These are phyloP conservation scores for Biscogniauxia sp. DNA, from an alignment of 2,329 filamentous ascomycete genomes.

Conservation along the genomic window DNA sequence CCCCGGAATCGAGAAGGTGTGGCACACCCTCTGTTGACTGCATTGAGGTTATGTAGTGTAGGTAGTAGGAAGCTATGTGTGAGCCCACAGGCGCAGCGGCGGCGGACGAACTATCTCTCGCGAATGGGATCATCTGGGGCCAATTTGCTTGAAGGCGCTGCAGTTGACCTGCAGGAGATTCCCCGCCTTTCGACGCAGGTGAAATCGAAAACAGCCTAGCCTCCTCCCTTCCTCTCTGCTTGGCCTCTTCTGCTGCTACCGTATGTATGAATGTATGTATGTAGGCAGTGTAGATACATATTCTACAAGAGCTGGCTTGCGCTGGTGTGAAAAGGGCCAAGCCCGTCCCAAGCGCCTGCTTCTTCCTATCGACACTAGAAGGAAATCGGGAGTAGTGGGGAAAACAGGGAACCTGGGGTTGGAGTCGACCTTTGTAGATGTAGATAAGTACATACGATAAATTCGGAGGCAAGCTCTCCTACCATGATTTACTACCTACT, in stretches of 20 bases:
- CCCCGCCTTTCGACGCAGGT: constrained; percentile 27
- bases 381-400: constrained; percentile 6
- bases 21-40: constrained; percentile 8
- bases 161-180: constrained; percentile 22
- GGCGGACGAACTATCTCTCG: constrained; percentile 16
- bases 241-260: constrained; percentile 15
- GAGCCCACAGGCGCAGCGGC: constrained; percentile 2
- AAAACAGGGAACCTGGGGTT: constrained; percentile 2
- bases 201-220: constrained; percentile 29
- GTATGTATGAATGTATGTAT: background rate
- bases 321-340: constrained; percentile 12
- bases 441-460: background rate
- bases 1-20: constrained; percentile 16
- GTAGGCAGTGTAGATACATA: constrained; percentile 4
- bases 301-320: constrained; percentile 18
- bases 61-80: background rate
- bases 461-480: constrained; percentile 2
- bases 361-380: background rate
- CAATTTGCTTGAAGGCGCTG: constrained; percentile 18
- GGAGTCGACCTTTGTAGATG: background rate
- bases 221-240: constrained; percentile 16
- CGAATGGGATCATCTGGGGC: constrained; percentile 22
- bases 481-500: background rate
- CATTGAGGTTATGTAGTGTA: background rate
- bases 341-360: constrained; percentile 9